A percentile compares a stretch with the other conserved stretches of the same genome.
phyloP scores from a whole-genome alignment of 2,329 filamentous ascomycete species.

The Claviceps sp. region DNA sequence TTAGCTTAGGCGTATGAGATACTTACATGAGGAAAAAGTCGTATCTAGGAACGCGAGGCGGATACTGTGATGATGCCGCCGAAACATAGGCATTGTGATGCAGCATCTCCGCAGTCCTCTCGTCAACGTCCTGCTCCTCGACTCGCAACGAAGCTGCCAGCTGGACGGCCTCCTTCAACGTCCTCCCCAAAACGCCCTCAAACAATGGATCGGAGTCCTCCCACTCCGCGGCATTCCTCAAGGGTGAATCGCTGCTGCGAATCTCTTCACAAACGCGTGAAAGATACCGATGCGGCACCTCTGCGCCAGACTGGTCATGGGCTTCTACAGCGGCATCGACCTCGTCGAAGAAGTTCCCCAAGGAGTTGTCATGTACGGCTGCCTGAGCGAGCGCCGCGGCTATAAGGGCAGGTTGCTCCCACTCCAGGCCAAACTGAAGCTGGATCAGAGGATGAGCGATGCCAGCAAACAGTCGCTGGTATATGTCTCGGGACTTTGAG shows the following conservation, averaged over 20 bases:
- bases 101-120: conserved; percentile 49
- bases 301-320: conserved; percentile 5
- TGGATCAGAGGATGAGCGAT: conserved; percentile 72
- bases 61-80: conserved; percentile 44
- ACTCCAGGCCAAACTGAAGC: conserved; percentile 74
- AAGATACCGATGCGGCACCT: conserved; percentile 14
- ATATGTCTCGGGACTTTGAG: conserved; percentile 52
- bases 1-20: neutral
- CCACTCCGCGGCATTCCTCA: conserved; percentile 35
- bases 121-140: conserved; percentile 39
- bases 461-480: conserved; percentile 55
- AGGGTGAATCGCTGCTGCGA: conserved; percentile 33
- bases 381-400: conserved; percentile 69
- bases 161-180: conserved; percentile 47
- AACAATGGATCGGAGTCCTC: conserved; percentile 50
- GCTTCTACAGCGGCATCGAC: conserved; percentile 34
- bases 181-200: conserved; percentile 54
- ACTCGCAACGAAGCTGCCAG: conserved; percentile 47
- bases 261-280: conserved; percentile 49
- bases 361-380: conserved; percentile 50
- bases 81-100: conserved; percentile 43
- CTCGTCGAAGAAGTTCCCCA: conserved; percentile 38
- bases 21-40: conserved; percentile 59
- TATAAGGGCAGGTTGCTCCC: conserved; percentile 65
- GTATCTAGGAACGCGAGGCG: conserved; percentile 53